Base-by-base conservation (phyloP, 768 basidiomycete species). In the Lactarius tabidus region DNA sequence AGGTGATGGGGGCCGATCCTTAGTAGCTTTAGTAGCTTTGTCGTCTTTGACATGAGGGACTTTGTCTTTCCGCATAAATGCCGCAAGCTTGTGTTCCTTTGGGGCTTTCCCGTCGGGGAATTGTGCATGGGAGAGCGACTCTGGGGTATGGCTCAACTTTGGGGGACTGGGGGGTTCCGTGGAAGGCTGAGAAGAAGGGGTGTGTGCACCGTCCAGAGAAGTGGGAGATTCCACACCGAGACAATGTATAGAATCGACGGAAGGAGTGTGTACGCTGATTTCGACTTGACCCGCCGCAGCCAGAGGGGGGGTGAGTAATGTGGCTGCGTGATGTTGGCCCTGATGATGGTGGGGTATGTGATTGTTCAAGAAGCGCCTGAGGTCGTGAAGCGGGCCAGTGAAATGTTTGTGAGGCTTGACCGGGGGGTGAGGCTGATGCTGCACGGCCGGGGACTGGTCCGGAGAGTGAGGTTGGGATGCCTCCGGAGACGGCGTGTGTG, bases 321-420 rank as follows among this genome's bases (percentile, higher is more conserved):
- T 33, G 70, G 68, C 57, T 70, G 73, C 63, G 67, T 68, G 65
- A 71, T 69, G 70, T 56, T 77, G 67, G 65, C 69, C 67, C 12
- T 51, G 48, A 17, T 51, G 75, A 56, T 76, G 78, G 71, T 90
- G 86, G 64, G 86, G 86, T 57, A 96, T 87, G 77, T 96, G 93
- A 77, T 91, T 85, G 78, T 96, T 92, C 68, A 99, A 84, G 79
- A 98, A 97, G 33, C 95, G 90, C 74, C 93, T 93, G 72, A 98
- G 86, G 76, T 98, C 95, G 77, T 91, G 87, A 58, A 98, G 83
- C 2, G 93, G 90, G 0, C 93, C 89, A 66, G 82, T 82, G 63
- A 81, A 79, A 68, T 82, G 75, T 69, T 78, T 77, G 53, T 63
- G 48, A 62, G 66, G 60, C 68, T 73, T 75, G 57, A 59, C 18